Conservation (phyloP, 306 rosid species). For the Calophaca sinica region DNA sequence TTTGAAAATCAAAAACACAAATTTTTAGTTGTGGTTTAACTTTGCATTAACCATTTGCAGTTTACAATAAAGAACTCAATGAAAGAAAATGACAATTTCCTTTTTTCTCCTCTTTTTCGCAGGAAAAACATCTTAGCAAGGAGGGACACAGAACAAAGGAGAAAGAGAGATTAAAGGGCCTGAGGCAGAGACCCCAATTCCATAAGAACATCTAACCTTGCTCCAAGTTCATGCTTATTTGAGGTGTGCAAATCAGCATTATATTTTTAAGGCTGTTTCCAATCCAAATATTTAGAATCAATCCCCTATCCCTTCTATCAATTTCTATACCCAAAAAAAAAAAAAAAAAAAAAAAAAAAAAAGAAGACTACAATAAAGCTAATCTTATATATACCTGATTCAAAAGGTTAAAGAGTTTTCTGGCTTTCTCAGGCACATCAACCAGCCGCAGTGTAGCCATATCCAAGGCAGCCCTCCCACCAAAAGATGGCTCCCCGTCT, state of each 20-base stretch:
- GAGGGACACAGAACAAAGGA: conserved; percentile 14
- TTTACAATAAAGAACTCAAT: conserved; percentile 11
- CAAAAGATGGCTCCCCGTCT: conserved; percentile 63
- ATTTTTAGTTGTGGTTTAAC: conserved; percentile 12
- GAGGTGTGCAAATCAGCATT: conserved; percentile 26
- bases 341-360: not conserved
- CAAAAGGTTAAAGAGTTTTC: conserved; percentile 88
- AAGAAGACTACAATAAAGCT: conserved; percentile 1
- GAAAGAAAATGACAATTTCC: conserved; percentile 9
- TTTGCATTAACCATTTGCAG: conserved; percentile 14
- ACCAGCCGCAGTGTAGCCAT: conserved; percentile 85
- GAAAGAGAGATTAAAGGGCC: not conserved
- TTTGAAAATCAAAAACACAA: conserved; percentile 17
- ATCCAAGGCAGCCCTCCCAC: conserved; percentile 97
- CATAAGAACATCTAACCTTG: conserved; percentile 17
- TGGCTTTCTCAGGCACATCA: conserved; percentile 89
- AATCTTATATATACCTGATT: conserved; percentile 70
- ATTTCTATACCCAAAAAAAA: conserved; percentile 21
- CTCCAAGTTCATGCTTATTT: not conserved
- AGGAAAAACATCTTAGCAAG: conserved; percentile 15
- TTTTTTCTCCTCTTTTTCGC: conserved; percentile 9
- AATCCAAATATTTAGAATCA: conserved; percentile 11
- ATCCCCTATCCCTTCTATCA: conserved; percentile 36
- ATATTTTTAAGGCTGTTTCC: conserved; percentile 15
- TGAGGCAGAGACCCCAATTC: conserved; percentile 9